Conservation (phyloP, 805 yeast species). For the Scheffersomyces ergatensis region DNA sequence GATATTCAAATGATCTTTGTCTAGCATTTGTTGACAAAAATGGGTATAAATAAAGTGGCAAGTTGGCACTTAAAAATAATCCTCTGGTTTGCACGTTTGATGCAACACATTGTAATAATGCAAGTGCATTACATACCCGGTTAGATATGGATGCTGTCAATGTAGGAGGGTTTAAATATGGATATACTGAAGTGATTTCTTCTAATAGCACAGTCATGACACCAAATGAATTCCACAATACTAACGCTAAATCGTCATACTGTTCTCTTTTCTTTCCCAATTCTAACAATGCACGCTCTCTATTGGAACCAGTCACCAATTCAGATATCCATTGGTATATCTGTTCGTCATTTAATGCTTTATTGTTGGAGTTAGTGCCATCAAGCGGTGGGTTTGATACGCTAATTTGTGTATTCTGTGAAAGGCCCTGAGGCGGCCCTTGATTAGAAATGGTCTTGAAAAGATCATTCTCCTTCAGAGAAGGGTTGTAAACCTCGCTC, state of each 20-base stretch:
- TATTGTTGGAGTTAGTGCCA: constrained; percentile 8
- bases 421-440: background rate
- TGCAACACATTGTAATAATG: constrained; percentile 93
- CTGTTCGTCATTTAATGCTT: constrained; percentile 60
- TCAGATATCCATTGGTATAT: constrained; percentile 90
- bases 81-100: constrained; percentile 89
- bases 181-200: constrained; percentile 88
- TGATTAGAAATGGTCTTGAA: background rate
- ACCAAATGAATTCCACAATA: constrained; percentile 94
- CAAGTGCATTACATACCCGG: constrained; percentile 93
- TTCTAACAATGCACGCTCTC: constrained; percentile 90
- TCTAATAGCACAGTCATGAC: constrained; percentile 90
- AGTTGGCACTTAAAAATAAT: constrained; percentile 82
- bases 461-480: background rate
- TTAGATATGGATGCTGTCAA: constrained; percentile 84
- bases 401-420: background rate
- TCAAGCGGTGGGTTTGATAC: background rate
- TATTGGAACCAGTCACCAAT: constrained; percentile 82
- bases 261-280: constrained; percentile 93
- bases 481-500: too few species aligned
- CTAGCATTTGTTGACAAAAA: constrained; percentile 89
- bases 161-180: constrained; percentile 82
- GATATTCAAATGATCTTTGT: constrained; percentile 89
- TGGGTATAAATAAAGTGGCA: constrained; percentile 90
- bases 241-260: constrained; percentile 89